phyloP scores from a whole-genome alignment of 345 rosid genomes.

The Syzygium grande region DNA sequence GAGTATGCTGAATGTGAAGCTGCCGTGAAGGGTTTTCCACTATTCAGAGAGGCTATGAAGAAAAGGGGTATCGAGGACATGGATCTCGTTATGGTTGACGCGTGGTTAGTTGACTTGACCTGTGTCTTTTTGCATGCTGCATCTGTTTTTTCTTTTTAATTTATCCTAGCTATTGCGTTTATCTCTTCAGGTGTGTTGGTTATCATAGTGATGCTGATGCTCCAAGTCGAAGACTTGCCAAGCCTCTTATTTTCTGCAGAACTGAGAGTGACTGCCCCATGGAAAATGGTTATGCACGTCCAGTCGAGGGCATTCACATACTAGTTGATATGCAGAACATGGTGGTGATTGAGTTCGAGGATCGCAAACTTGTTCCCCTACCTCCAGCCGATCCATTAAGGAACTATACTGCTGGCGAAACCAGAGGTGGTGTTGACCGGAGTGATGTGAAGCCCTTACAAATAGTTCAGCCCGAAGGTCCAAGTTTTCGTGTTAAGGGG shows the following conservation, averaged over 20 bases:
- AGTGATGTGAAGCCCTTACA: conserved; percentile 87
- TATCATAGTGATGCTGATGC: conserved; percentile 75
- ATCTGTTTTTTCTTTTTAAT: not conserved
- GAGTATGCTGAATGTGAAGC: conserved; percentile 91
- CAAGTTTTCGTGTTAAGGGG: conserved; percentile 82
- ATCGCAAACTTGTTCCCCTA: conserved; percentile 76
- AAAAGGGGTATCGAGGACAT: conserved; percentile 88
- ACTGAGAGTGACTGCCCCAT: conserved; percentile 90
- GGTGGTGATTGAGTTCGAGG: conserved; percentile 82
- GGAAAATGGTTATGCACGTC: conserved; percentile 98
- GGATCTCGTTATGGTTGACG: conserved; percentile 92
- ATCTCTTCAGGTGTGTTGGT: conserved; percentile 63
- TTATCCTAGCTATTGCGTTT: not conserved
- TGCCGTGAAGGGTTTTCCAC: conserved; percentile 69
- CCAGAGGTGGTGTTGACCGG: conserved; percentile 85
- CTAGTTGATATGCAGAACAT: conserved; percentile 92
- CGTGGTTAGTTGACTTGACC: conserved; percentile 33
- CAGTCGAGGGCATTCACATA: conserved; percentile 80
- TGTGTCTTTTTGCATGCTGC: not conserved
- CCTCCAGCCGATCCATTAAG: conserved; percentile 89
- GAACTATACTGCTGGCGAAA: conserved; percentile 85
- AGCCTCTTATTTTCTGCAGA: conserved; percentile 87
- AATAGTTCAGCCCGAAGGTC: conserved; percentile 89
- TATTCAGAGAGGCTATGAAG: conserved; percentile 80
- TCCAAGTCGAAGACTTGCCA: conserved; percentile 81